Conservation (phyloP, 176 grass and related monocot species). For the Zoysia pacifica region DNA sequence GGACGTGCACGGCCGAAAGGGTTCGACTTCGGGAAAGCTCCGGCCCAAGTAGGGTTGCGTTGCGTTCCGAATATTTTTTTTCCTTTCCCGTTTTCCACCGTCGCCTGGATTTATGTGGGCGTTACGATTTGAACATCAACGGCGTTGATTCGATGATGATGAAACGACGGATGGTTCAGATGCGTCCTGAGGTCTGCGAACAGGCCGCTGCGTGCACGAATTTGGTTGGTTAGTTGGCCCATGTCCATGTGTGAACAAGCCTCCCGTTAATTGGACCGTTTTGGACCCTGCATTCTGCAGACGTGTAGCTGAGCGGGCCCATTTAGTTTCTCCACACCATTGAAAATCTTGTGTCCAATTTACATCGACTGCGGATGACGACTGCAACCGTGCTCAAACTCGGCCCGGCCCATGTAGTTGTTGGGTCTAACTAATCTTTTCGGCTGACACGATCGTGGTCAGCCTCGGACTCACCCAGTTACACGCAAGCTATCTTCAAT, state of each 20-base stretch:
- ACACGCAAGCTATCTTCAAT: conserved; percentile 43
- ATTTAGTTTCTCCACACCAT: background rate
- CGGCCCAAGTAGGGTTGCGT: conserved; percentile 33
- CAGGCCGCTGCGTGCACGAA: background rate
- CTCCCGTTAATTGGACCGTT: background rate
- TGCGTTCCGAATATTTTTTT: background rate
- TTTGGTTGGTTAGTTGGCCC: background rate
- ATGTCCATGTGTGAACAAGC: background rate
- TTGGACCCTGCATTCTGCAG: background rate
- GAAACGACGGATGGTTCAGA: background rate
- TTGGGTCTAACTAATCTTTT: background rate
- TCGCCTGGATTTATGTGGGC: background rate
- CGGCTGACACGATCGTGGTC: background rate
- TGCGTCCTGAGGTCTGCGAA: background rate
- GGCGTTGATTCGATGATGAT: background rate
- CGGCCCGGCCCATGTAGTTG: conserved; percentile 7
- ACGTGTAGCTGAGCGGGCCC: background rate
- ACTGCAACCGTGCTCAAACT: background rate
- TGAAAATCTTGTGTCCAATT: background rate
- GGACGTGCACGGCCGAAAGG: conserved; percentile 45
- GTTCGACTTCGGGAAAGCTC: conserved; percentile 31
- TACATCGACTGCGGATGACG: background rate
- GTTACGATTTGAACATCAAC: background rate
- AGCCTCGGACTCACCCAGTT: conserved; percentile 36
- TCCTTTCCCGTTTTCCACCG: background rate